A percentile compares a stretch with the other conserved stretches of the same genome.
Conservation (phyloP, 2,329 filamentous ascomycete genomes). For the Diaporthe amygdali region DNA sequence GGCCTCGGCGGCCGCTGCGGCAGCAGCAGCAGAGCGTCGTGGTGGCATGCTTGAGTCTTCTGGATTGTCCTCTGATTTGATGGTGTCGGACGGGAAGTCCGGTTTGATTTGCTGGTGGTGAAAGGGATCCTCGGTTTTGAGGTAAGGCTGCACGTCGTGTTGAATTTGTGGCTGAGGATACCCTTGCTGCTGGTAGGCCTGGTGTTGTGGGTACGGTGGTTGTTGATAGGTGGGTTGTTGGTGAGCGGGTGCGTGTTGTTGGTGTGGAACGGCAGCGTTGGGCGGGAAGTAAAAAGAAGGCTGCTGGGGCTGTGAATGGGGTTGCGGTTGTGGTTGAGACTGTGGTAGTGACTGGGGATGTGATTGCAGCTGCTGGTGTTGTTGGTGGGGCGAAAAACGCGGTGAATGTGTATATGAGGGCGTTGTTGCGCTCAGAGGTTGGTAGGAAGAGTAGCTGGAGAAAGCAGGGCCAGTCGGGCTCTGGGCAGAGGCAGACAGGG, state of each 20-base stretch:
- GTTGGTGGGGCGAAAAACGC: constrained; percentile 21
- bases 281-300: constrained; percentile 1
- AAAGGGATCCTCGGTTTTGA: constrained; percentile 18
- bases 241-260: constrained; percentile 2
- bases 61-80: constrained; percentile 28
- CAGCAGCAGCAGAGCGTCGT: constrained; percentile 35
- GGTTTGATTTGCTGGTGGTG: constrained; percentile 34
- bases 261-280: not conserved
- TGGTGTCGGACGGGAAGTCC: constrained; percentile 28
- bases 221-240: constrained; percentile 17
- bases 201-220: not conserved
- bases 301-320: not conserved
- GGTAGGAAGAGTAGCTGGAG: constrained; percentile 20
- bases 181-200: constrained; percentile 12
- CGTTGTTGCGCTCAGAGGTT: constrained; percentile 19
- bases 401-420: constrained; percentile 7
- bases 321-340: not conserved
- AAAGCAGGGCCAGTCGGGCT: constrained; percentile 22
- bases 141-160: constrained; percentile 12
- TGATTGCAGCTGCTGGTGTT: constrained; percentile 12
- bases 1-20: constrained; percentile 40
- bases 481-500: constrained; percentile 20
- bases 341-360: not conserved
- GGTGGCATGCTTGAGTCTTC: constrained; percentile 41
- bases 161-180: constrained; percentile 14